Evolutionary conservation across 208 protist species (phyloP), one percentile per base, ranked within the genome.

Genomic region (Blastocrithidia nonstop): DNA sequence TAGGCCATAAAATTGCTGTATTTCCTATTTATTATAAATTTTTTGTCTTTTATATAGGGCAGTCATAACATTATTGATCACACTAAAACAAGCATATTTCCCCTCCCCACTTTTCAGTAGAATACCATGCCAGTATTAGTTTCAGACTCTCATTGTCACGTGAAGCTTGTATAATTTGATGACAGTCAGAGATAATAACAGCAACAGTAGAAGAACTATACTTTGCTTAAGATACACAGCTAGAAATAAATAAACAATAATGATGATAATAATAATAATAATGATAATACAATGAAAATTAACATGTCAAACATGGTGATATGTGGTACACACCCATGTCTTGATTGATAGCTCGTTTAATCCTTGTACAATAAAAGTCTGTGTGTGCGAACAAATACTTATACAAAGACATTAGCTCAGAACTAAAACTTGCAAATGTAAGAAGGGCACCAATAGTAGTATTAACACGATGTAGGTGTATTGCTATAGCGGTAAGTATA

Each of bases 311-410:
- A 36, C 23, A 25, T 73, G 15, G 68, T 89, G 19, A 2, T 85
- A 6, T 90, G 75, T 52, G 81, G 81, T 27, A 87, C 76, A 3
- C 75, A 90, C 39, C 76, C 81, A 7, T 25, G 55, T 27, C 54
- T 79, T 2, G 81, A 90, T 47, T 90, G 81, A 77, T 38, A 65
- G 5, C 33, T 74, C 15, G 54, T 47, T 4, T 29, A 13, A 0
- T n/a, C n/a, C n/a, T n/a, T n/a, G n/a, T n/a, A n/a, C n/a, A n/a
- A n/a, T n/a, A n/a, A n/a, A n/a, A n/a, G n/a, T n/a, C n/a, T n/a
- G n/a, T n/a, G n/a, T n/a, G n/a, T n/a, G n/a, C n/a, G n/a, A n/a
- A n/a, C n/a, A n/a, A n/a, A n/a, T n/a, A n/a, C n/a, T n/a, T n/a
- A n/a, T n/a, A n/a, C n/a, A n/a, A n/a, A n/a, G n/a, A n/a, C n/a